Evolutionary conservation across 148 eudicot species (phyloP).

Genomic region (Nyssa sinensis): DNA sequence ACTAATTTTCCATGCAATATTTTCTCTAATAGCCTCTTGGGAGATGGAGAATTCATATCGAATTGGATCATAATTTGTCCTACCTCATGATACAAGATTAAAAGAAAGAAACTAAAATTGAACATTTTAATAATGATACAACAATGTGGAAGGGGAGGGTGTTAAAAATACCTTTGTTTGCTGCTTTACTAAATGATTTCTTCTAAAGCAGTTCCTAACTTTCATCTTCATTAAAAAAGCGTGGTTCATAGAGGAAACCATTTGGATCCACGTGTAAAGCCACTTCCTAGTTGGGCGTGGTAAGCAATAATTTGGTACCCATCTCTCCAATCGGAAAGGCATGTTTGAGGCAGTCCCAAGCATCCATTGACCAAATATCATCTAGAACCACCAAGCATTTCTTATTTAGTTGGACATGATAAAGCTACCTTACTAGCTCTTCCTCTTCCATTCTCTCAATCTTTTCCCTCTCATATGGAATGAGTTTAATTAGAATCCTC

Average conservation of each 20-base stretch:
- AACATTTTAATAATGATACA: not conserved
- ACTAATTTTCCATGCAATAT: too few species aligned
- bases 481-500: slow-evolving; percentile 17
- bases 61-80: too few species aligned
- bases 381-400: slow-evolving; percentile 26
- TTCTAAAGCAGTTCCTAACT: slow-evolving; percentile 21
- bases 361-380: slow-evolving; percentile 14
- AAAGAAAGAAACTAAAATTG: too few species aligned
- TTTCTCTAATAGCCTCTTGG: too few species aligned
- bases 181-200: not conserved
- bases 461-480: not conserved
- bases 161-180: not conserved
- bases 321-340: slow-evolving; percentile 1
- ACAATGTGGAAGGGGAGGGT: not conserved
- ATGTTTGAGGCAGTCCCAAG: slow-evolving; percentile 11
- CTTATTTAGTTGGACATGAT: not conserved
- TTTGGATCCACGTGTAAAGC: not conserved
- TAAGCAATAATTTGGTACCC: slow-evolving; percentile 22
- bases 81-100: too few species aligned
- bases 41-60: too few species aligned
- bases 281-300: slow-evolving; percentile 6
- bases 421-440: slow-evolving; percentile 17
- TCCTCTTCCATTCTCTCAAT: not conserved
- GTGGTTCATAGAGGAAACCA: slow-evolving; percentile 7
- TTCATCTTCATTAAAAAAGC: slow-evolving; percentile 7